phyloP scores from a whole-genome alignment of 805 yeast species.

The Middelhovenomyces tepae region DNA sequence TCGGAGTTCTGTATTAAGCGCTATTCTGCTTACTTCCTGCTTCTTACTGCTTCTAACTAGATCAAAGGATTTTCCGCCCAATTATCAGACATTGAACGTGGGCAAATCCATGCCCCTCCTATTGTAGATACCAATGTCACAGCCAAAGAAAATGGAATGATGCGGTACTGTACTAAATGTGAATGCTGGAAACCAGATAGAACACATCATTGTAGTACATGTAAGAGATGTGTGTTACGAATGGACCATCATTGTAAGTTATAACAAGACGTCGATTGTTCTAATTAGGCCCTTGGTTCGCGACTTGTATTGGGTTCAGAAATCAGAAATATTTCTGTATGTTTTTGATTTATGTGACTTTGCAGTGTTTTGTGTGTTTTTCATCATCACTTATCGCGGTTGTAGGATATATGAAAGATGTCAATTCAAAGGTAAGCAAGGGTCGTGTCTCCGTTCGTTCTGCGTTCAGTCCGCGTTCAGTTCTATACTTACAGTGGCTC shows the following conservation, averaged over 20 bases:
- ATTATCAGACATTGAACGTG: slow-evolving; percentile 20
- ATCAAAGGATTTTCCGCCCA: slow-evolving; percentile 10
- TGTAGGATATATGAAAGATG: slow-evolving; percentile 14
- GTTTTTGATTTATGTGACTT: slow-evolving; percentile 47
- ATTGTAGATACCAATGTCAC: slow-evolving; percentile 23
- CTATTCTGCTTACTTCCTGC: too few species aligned
- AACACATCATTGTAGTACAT: slow-evolving; percentile 35
- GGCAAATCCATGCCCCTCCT: slow-evolving; percentile 20
- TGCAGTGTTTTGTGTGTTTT: slow-evolving; percentile 39
- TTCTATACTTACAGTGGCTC: too few species aligned
- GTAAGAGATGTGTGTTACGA: slow-evolving; percentile 33
- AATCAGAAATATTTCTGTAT: slow-evolving; percentile 79
- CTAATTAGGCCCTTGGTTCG: slow-evolving; percentile 78
- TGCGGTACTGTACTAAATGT: slow-evolving; percentile 34
- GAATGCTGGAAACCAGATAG: slow-evolving; percentile 36
- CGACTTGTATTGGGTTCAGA: slow-evolving; percentile 72
- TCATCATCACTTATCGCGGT: slow-evolving; percentile 26
- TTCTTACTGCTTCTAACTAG: slow-evolving; percentile 8
- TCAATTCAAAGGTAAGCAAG: slow-evolving; percentile 13
- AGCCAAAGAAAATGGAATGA: slow-evolving; percentile 34
- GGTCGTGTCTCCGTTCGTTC: slow-evolving; percentile 15
- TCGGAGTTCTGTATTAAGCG: too few species aligned
- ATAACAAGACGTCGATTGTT: slow-evolving; percentile 2
- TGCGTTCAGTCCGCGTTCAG: too few species aligned
- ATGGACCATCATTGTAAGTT: slow-evolving; percentile 63